These are phyloP conservation scores for Trebouxia sp. DNA, from an alignment of 139 green algal genomes.

Conservation along the genomic window DNA sequence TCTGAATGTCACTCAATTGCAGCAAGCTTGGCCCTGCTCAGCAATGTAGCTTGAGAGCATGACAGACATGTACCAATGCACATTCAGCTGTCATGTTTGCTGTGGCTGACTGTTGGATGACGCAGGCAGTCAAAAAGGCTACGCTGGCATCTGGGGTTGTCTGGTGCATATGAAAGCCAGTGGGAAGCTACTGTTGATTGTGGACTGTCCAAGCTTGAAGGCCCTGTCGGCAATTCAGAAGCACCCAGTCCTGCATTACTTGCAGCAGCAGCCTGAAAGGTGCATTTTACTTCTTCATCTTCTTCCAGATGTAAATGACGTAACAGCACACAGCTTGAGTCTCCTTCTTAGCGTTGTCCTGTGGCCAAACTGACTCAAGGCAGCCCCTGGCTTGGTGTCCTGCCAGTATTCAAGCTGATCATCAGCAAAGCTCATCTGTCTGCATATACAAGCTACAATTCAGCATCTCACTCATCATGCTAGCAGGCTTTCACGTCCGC, in stretches of 20 bases:
- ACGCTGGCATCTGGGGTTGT: neutral
- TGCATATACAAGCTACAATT: neutral
- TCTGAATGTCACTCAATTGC: too few species aligned
- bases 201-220: neutral
- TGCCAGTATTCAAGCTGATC: too few species aligned
- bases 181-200: neutral
- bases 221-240: conserved; percentile 30
- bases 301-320: neutral
- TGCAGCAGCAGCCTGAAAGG: conserved; percentile 30
- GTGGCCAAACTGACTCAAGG: neutral
- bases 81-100: neutral
- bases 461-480: too few species aligned
- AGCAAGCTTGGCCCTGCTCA: too few species aligned
- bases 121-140: neutral
- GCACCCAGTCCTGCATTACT: conserved; percentile 37
- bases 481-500: too few species aligned
- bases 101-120: neutral
- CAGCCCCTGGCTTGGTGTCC: too few species aligned
- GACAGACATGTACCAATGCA: neutral
- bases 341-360: too few species aligned
- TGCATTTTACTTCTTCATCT: neutral
- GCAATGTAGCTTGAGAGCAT: neutral
- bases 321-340: neutral
- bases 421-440: too few species aligned
- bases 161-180: neutral